Base-by-base conservation (phyloP, 140 eudicot genomes). In the Anethum foeniculum region DNA sequence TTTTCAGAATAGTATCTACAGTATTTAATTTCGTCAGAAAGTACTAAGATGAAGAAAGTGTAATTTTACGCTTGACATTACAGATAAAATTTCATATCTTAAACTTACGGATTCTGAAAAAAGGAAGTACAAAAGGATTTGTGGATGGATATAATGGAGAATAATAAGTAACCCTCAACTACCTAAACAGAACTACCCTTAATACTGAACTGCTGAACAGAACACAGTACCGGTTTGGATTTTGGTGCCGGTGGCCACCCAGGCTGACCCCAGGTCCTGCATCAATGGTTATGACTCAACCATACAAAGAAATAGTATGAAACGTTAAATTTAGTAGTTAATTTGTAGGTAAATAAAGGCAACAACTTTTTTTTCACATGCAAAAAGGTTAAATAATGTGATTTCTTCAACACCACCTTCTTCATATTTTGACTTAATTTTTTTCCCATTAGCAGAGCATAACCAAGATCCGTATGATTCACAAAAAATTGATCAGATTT, bases 181-280 rank as follows among this genome's bases (percentile, higher is more conserved):
- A 69, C 75, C 75, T 15, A 34, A 69, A 69, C 44, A 38, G 43
- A 69, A 69, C 43, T 18, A 28, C 75, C 43, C 75, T 69, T 32
- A 69, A 15, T 69, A 69, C 14, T 34, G 12, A 69, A 30, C 25
- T 32, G 46, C 36, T 62, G 34, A 62, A 62, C 34, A 25, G 23
- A 69, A 69, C 5, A 34, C n/a, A 69, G 23, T 5, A 36, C 25
- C n/a, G 12, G 75, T 14, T 34, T 69, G 27, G 75, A 69, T 28
- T 69, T 34, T 69, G 44, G 75, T 6, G 75, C 43, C 75, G 75
- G 75, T 69, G 75, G 75, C 47, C 75, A 34, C 15, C 75, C 46
- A 69, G 9, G 21, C 75, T 25, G 75, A 69, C 75, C 75, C 47
- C 46, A 34, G 43, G 10, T 16, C 75, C 69, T 62, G 69, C 69